A percentile compares a stretch with the other conserved stretches of the same genome.
Evolutionary conservation across 2,329 filamentous ascomycete species (phyloP).

Genomic region (Lomentospora prolificans): DNA sequence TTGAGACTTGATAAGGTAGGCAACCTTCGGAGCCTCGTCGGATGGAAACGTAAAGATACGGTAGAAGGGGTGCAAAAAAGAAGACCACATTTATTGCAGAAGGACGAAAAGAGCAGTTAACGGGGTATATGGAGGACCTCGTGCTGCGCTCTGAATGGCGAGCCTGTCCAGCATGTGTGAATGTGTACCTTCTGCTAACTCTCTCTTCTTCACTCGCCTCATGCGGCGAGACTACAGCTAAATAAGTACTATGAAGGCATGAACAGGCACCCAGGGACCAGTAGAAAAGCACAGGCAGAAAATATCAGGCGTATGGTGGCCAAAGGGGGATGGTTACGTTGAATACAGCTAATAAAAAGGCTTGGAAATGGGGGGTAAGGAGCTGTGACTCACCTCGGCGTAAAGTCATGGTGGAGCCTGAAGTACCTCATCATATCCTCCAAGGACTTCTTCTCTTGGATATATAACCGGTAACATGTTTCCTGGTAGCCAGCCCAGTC

Average conservation of each 20-base stretch:
- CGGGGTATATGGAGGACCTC: neutral
- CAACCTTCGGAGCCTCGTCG: neutral
- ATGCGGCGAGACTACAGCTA: neutral
- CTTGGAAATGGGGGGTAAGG: slow-evolving; percentile 5
- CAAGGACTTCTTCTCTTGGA: slow-evolving; percentile 62
- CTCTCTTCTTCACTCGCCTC: neutral
- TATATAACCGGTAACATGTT: slow-evolving; percentile 53
- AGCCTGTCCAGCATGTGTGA: neutral
- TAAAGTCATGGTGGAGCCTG: slow-evolving; percentile 53
- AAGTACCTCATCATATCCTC: slow-evolving; percentile 68
- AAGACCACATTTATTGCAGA: neutral
- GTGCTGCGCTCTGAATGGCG: neutral
- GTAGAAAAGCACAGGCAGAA: neutral
- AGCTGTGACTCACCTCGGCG: slow-evolving; percentile 50
- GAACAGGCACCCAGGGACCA: neutral
- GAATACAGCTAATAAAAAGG: neutral
- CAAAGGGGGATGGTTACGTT: slow-evolving; percentile 1
- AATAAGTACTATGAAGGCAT: neutral
- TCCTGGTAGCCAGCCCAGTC: slow-evolving; percentile 35
- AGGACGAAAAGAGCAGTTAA: neutral
- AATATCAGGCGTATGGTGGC: neutral
- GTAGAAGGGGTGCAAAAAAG: neutral
- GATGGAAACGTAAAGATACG: neutral
- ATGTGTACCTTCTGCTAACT: neutral
- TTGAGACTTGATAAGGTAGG: neutral